These are phyloP conservation scores for Taxillus chinensis DNA, from an alignment of 164 flowering plant species.

Conservation along the genomic window DNA sequence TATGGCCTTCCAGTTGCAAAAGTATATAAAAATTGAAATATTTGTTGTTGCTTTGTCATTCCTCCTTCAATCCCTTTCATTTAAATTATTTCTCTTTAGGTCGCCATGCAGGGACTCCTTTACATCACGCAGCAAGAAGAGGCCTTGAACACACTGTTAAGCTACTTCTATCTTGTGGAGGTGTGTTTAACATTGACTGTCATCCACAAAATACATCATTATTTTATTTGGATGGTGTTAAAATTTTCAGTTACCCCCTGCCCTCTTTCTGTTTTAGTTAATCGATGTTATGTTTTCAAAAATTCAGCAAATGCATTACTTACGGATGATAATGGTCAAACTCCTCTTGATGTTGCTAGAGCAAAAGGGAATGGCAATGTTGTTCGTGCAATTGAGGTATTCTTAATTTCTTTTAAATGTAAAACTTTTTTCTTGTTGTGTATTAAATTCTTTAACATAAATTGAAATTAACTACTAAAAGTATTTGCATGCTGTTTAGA, in stretches of 20 bases:
- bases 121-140: constrained; percentile 93
- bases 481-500: constrained; percentile 22
- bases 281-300: neutral
- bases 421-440: neutral
- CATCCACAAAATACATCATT: no score
- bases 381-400: constrained; percentile 92
- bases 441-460: neutral
- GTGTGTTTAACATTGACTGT: constrained; percentile 17
- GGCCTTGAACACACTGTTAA: constrained; percentile 64
- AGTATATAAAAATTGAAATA: no score
- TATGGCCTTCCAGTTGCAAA: no score
- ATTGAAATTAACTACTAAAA: neutral
- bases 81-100: constrained; percentile 28
- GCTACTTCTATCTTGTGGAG: constrained; percentile 81
- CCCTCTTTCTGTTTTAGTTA: no score
- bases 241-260: no score
- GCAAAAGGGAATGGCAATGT: constrained; percentile 53
- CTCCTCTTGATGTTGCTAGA: constrained; percentile 85
- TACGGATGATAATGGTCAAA: constrained; percentile 77
- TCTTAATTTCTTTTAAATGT: neutral
- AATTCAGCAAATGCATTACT: constrained; percentile 67
- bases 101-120: constrained; percentile 76
- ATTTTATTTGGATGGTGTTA: no score
- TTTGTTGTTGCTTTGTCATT: no score
- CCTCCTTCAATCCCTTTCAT: neutral